Conservation (phyloP, 495 filamentous ascomycete genomes). For the Choiromyces venosus region DNA sequence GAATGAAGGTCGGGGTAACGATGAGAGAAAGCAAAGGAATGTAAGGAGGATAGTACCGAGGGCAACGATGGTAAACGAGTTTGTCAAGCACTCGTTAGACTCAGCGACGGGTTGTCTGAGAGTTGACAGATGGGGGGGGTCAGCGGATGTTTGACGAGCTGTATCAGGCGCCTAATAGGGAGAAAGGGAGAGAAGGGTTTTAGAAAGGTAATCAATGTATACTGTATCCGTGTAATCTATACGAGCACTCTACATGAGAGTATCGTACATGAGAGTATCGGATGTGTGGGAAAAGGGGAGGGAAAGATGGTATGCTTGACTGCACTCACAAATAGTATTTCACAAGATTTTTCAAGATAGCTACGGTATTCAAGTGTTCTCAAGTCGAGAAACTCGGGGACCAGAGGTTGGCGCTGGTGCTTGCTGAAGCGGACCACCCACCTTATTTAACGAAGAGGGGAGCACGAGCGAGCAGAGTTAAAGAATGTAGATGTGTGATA, state of each 20-base stretch:
- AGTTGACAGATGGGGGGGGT: neutral
- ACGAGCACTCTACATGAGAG: neutral
- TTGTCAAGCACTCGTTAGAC: neutral
- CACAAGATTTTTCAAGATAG: neutral
- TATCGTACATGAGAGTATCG: too few species aligned
- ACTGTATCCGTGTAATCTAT: neutral
- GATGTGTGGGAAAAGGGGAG: neutral
- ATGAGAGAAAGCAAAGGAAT: neutral
- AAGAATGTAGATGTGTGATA: neutral
- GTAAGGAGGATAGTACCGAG: neutral
- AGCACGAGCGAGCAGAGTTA: neutral
- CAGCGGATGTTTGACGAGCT: neutral
- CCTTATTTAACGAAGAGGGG: neutral
- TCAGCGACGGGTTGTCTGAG: neutral
- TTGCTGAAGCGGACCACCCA: neutral
- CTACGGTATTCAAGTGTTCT: neutral
- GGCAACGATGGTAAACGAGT: neutral
- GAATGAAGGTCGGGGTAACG: neutral
- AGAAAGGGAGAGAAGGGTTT: neutral
- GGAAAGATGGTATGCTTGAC: neutral
- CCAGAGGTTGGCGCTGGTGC: neutral
- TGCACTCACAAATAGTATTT: neutral
- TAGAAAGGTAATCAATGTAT: neutral
- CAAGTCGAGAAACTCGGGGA: neutral
- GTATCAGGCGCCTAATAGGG: neutral